Base-by-base conservation (phyloP, 495 filamentous ascomycete genomes). In the Aspergillus conjunctus region DNA sequence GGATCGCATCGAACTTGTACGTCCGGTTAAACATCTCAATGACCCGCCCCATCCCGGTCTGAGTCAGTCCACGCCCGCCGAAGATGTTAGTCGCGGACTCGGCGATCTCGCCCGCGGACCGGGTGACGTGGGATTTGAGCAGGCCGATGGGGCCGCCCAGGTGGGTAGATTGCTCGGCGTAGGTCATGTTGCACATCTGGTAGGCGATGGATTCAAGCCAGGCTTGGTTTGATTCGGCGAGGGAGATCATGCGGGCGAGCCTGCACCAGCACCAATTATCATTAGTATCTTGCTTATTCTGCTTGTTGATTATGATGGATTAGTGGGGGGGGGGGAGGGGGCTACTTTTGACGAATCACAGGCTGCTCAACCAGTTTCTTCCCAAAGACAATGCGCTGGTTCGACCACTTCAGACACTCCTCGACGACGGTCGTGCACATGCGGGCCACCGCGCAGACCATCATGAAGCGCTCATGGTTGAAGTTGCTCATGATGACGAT, bases 1-100 rank as follows among this genome's bases (percentile, higher is more conserved):
- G 73, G 61, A 96, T 93, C 14, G 91, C 86, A 73, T 96, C 91
- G 66, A 94, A 94, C 78, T 94, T 94, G 74, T 94, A 93, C 0
- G 86, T 90, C 33, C 90, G 81, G 68, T 92, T 80, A 79, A 93
- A 93, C 78, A 86, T 85, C 77, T 94, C 91, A 37, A 94, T 83
- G 22, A 90, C 77, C 44, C 82, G 81, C 30, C 91, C 91, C 91
- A 94, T 96, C 31, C 91, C 91, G 1, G 79, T 83, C 76, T 92
- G 88, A 2, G 91, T 96, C 17, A 96, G 68, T 1, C 86, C 91
- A 60, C 91, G 81, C 6, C 91, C 91, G 46, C 91, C 91, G 71
- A 92, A 96, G 71, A 96, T 91, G 72, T 96, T 92, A 1, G 90
- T 88, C 18, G 89, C 83, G 62, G 91, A 85, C 68, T 92, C 90